Evolutionary conservation across 108 stramenopile genomes (phyloP), one percentile per base, ranked within the genome.

Genomic region (Cyclotella sp.): DNA sequence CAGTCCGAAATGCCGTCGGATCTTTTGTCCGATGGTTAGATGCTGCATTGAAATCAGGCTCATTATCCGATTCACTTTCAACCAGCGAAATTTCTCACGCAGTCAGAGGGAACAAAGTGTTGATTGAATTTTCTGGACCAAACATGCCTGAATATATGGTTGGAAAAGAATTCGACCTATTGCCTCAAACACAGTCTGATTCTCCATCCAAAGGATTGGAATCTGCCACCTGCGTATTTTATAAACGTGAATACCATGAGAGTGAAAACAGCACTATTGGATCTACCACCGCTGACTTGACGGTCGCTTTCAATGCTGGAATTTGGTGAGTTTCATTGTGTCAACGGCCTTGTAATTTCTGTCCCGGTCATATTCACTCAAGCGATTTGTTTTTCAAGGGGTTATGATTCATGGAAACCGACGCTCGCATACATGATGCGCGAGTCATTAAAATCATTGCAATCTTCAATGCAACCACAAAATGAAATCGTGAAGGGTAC

Each of bases 301-400:
- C 77, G 13, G 63, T 95, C 47, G 89, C 90, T 52, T 95, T 84
- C 47, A 91, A 95, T 76, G 91, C 95, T 40, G 95, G 95, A 6
- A 86, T 95, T 46, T 95, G 95, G 60, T 61, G 14, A 61, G 60
- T 10, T 3, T 61, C 30, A 39, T 9, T 12, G 34, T 57, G n/a
- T 57, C 21, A 1, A 24, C 21, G n/a, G n/a, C 53, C 7, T 12
- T 57, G 55, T 24, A 26, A 12, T 13, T 24, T 57, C 24, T 24
- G 24, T 12, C 29, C 29, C 4, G 34, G 0, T 39, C 34, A 12
- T 2, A 22, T 8, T 6, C 24, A 61, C 60, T 39, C 13, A 61
- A 39, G 9, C 8, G 29, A n/a, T 34, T 61, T 34, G 12, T 9
- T 39, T 39, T 34, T 16, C 0, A 9, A 61, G 60, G 95, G 95